Base-by-base conservation (phyloP, 2,329 filamentous ascomycete genomes). In the Cladophialophora bantiana region DNA sequence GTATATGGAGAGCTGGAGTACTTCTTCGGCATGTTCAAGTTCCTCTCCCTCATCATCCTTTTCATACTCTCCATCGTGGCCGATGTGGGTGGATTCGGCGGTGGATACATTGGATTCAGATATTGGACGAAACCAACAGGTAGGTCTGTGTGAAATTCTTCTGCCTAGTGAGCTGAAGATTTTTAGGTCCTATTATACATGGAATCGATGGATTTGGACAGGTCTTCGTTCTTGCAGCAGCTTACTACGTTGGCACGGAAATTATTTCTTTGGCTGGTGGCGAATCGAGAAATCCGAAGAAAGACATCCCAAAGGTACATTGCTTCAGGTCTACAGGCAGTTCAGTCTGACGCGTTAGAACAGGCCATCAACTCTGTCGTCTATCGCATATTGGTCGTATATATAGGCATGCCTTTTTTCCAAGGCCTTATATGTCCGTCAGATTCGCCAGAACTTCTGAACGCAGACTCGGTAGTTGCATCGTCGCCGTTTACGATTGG, bases 121-220 rank as follows among this genome's bases (percentile, higher is more conserved):
- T 93, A 88, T 80, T 97, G 93, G 93, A 78, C 83, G 7, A 72
- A 89, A 31, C 94, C 94, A 1, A 40, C 36, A 4, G 55, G 55
- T 58, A 38, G 4, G 55, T 26, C 7, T 6, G 7, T 10, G 2
- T 12, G 18, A 9, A 40, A 7, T 7, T 38, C 1, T 7, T 4
- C 20, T 15, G 18, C 7, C n/a, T 36, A 2, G 1, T 1, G 54
- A 58, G n/a, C 32, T 31, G n/a, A 40, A 10, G 3, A 2, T 4
- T 4, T 26, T 31, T 13, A 58, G 77, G 77, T 15, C 75, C 73
- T 6, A 74, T 78, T 36, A 74, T 75, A 4, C 72, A 78, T 38
- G 77, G 76, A 15, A 76, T 78, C 55, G 72, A 75, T 20, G 77
- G 77, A 0, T 78, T 79, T 52, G 77, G 76, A 2, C 74, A 77